These are phyloP conservation scores for Porcisia hertigi DNA, from an alignment of 208 protist species.

Conservation along the genomic window DNA sequence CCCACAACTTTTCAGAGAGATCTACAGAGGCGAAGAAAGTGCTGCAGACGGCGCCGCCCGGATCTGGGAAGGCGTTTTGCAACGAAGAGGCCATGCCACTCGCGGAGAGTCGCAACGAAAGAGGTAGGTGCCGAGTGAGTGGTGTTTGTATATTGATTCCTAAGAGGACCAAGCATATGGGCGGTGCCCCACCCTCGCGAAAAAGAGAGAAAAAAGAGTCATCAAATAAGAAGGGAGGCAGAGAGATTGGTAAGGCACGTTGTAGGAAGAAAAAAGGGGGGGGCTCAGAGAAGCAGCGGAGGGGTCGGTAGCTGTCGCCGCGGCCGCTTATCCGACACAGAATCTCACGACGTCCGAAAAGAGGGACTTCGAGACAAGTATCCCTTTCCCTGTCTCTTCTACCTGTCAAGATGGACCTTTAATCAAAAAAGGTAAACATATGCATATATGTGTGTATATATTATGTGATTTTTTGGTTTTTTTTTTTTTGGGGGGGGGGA, in stretches of 20 bases:
- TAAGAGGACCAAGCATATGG: not conserved
- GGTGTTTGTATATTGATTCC: not conserved
- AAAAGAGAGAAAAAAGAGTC: not conserved
- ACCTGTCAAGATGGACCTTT: no score
- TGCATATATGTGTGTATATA: no score
- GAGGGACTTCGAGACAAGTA: no score
- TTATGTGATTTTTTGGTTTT: no score
- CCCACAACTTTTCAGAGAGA: constrained; percentile 72
- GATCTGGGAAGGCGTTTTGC: constrained; percentile 51
- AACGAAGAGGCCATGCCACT: constrained; percentile 21
- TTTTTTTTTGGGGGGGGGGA: no score
- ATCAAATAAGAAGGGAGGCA: not conserved
- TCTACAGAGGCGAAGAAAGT: constrained; percentile 71
- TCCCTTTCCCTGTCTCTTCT: no score
- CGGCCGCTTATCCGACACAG: no score
- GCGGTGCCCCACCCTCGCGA: not conserved
- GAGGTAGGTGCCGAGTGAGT: not conserved
- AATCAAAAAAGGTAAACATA: no score
- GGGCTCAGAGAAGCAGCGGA: not conserved
- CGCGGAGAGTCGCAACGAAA: not conserved
- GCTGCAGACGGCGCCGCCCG: constrained; percentile 51
- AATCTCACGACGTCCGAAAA: no score
- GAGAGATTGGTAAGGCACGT: not conserved
- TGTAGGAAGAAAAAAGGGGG: not conserved
- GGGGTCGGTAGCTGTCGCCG: not conserved